Percentiles rank a stretch among this genome's conserved stretches.
These are phyloP conservation scores for Corymbia citriodora DNA, from an alignment of 441 rosid genomes.

Conservation along the genomic window DNA sequence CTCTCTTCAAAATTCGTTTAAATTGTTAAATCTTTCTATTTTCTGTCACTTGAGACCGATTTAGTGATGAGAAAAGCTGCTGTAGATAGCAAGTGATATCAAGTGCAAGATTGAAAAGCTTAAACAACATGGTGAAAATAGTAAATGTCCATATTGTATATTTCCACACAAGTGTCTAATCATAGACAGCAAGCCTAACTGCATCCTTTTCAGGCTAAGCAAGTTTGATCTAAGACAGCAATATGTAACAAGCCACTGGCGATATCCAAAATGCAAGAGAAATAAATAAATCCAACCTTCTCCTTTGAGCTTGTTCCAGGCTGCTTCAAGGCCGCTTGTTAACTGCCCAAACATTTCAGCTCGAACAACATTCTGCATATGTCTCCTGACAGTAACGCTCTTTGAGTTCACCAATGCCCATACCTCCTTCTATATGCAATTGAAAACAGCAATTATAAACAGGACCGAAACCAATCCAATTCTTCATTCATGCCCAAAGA, in stretches of 20 bases:
- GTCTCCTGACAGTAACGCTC: conserved; percentile 30
- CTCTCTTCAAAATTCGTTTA: not conserved
- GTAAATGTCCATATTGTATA: not conserved
- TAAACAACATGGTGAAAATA: not conserved
- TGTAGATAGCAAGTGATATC: not conserved
- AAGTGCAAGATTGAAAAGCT: not conserved
- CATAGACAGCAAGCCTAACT: not conserved
- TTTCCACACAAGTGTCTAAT: not conserved
- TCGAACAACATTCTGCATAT: conserved; percentile 32
- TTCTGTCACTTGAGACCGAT: not conserved
- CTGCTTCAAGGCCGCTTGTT: conserved; percentile 85
- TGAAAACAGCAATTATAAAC: not conserved
- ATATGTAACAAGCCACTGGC: not conserved
- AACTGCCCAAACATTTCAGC: conserved; percentile 98
- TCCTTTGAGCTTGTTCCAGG: conserved; percentile 99
- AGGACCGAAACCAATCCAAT: not conserved
- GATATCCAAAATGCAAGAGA: not conserved
- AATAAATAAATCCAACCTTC: conserved; percentile 43
- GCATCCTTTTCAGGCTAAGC: not conserved
- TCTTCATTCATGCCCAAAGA: not conserved
- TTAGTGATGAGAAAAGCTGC: not conserved
- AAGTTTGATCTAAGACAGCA: not conserved
- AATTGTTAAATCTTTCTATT: not conserved
- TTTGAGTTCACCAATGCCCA: conserved; percentile 68
- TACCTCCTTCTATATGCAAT: conserved; percentile 38